phyloP scores from a whole-genome alignment of 2,329 filamentous ascomycete genomes.

The Aspergillus jensenii region DNA sequence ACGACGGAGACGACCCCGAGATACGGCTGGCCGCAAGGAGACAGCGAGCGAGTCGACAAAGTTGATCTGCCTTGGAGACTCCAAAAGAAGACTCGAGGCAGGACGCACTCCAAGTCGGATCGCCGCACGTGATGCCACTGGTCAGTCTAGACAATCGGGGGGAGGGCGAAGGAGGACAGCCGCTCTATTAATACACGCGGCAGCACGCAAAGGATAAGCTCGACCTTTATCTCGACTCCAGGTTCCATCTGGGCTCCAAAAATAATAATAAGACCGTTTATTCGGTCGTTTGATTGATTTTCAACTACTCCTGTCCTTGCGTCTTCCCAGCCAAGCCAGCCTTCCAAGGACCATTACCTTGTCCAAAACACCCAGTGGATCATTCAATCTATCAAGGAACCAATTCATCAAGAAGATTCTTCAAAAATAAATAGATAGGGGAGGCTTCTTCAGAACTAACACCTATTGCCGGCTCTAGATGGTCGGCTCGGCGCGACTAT shows the following conservation, averaged over 20 bases:
- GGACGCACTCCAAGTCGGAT: constrained; percentile 6
- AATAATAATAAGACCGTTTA: not conserved
- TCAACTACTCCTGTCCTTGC: constrained; percentile 10
- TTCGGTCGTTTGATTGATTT: not conserved
- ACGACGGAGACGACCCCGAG: not conserved
- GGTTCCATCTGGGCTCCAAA: too few relatives aligned
- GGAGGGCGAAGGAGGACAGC: not conserved
- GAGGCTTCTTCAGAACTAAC: not conserved
- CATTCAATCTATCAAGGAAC: not conserved
- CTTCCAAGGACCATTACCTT: not conserved
- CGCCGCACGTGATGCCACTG: constrained; percentile 18
- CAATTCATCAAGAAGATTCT: not conserved
- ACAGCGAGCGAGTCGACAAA: not conserved
- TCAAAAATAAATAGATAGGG: constrained; percentile 5
- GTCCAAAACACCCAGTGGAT: constrained; percentile 2
- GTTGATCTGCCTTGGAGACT: not conserved
- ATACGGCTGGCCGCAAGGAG: not conserved
- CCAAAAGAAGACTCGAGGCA: not conserved
- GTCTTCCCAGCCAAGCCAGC: constrained; percentile 12
- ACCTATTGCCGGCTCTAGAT: not conserved
- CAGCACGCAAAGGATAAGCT: not conserved
- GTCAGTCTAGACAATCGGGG: constrained; percentile 16
- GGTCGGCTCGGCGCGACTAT: constrained; percentile 10
- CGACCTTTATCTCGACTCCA: not conserved
- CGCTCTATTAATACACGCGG: constrained; percentile 2